Conservation (phyloP, 164 flowering plant genomes). For the Platanus orientalis region DNA sequence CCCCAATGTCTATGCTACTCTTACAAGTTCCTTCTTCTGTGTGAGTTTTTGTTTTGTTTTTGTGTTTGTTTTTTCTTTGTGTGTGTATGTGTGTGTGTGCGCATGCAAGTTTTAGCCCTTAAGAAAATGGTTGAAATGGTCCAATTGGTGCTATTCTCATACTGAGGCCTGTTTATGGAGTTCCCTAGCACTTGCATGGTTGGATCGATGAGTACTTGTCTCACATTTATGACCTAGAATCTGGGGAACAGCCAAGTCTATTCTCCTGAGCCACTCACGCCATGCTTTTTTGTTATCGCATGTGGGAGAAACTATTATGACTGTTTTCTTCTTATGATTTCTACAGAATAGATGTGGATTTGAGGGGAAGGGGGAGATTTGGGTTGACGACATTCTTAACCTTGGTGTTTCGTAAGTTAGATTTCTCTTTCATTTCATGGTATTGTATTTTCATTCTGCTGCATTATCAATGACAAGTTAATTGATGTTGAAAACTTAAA, state of each 20-base stretch:
- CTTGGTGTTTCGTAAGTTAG: conserved; percentile 89
- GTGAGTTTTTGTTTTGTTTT: neutral
- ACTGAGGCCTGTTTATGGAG: too few species aligned
- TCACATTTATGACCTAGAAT: neutral
- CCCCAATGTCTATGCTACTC: neutral
- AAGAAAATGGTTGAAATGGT: neutral
- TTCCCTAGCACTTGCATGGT: neutral
- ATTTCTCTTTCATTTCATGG: conserved; percentile 2
- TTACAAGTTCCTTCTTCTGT: too few species aligned
- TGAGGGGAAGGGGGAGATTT: conserved; percentile 83
- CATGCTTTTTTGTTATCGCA: neutral
- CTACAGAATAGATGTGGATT: conserved; percentile 94
- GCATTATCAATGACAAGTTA: too few species aligned
- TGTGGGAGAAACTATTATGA: neutral
- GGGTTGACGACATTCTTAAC: conserved; percentile 92
- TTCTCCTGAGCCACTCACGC: neutral
- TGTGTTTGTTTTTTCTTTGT: too few species aligned
- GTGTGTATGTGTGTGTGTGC: too few species aligned
- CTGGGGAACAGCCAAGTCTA: neutral
- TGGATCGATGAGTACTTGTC: neutral
- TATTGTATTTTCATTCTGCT: neutral
- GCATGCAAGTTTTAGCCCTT: neutral
- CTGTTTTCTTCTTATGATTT: conserved; percentile 4
- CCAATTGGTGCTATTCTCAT: neutral
- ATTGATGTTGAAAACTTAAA: too few species aligned